phyloP scores from a whole-genome alignment of 768 basidiomycete species.

The Suillus luteus region DNA sequence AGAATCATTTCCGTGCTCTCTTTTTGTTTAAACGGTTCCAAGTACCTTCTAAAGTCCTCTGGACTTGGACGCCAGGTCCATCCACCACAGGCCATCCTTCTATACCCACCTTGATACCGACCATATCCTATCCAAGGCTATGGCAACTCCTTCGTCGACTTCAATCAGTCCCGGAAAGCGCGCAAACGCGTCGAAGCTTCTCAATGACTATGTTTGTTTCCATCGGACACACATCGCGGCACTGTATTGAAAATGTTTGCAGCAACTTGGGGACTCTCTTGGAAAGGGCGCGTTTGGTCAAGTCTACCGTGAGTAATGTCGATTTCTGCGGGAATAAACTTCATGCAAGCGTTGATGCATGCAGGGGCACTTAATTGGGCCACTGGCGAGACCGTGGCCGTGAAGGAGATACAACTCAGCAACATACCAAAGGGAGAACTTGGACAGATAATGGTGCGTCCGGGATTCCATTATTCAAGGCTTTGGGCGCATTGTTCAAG shows the following conservation, averaged over 20 bases:
- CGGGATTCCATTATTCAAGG: not conserved
- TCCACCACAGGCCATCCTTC: constrained; percentile 5
- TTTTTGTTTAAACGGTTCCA: constrained; percentile 9
- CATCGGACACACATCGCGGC: constrained; percentile 6
- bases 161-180: constrained; percentile 26
- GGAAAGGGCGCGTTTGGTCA: constrained; percentile 97
- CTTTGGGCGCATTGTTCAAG: constrained; percentile 9
- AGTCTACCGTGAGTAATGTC: constrained; percentile 78
- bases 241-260: constrained; percentile 13
- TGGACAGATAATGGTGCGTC: constrained; percentile 91
- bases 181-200: constrained; percentile 49
- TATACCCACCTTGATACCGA: constrained; percentile 10
- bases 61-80: constrained; percentile 4
- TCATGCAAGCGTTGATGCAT: constrained; percentile 13
- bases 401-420: constrained; percentile 95
- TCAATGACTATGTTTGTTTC: constrained; percentile 63
- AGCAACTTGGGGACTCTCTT: constrained; percentile 97
- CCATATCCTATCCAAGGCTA: constrained; percentile 13
- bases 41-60: constrained; percentile 2
- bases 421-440: constrained; percentile 93
- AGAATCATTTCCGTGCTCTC: constrained; percentile 19
- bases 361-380: constrained; percentile 90
- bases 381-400: constrained; percentile 96
- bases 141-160: constrained; percentile 26
- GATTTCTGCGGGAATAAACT: not conserved